Evolutionary conservation across 2,329 filamentous ascomycete species (phyloP).

Genomic region (Fusarium succisae): DNA sequence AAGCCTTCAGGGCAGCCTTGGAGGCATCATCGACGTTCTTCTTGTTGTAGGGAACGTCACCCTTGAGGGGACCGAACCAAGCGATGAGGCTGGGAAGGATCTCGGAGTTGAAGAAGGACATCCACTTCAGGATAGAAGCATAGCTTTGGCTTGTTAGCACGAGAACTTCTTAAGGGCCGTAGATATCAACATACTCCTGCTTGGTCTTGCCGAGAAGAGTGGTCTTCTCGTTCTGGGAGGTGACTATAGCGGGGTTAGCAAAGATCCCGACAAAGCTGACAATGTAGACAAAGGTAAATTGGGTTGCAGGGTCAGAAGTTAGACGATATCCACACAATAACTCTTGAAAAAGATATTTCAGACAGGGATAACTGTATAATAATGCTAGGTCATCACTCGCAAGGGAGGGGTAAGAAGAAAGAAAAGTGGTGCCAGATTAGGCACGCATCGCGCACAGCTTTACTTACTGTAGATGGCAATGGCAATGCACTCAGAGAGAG

Average conservation of each 20-base stretch:
- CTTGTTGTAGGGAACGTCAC: conserved; percentile 93
- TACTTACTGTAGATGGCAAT: conserved; percentile 97
- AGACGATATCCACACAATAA: conserved; percentile 85
- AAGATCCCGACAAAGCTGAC: conserved; percentile 35
- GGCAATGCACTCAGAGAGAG: conserved; percentile 88
- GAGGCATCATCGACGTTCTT: conserved; percentile 86
- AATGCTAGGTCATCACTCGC: conserved; percentile 77
- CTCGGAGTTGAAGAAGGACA: conserved; percentile 96
- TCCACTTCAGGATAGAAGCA: conserved; percentile 96
- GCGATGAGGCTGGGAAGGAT: conserved; percentile 75
- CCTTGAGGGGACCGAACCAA: conserved; percentile 90
- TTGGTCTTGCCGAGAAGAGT: conserved; percentile 99
- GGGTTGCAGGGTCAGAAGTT: conserved; percentile 75
- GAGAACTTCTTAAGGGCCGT: background rate
- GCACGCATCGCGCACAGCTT: conserved; percentile 5
- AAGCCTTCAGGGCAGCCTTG: conserved; percentile 73
- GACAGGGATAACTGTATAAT: conserved; percentile 98
- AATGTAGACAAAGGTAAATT: conserved; percentile 42
- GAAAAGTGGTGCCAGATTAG: conserved; percentile 44
- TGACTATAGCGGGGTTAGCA: conserved; percentile 70
- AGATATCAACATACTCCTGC: conserved; percentile 80
- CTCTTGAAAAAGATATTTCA: conserved; percentile 68
- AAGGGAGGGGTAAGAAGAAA: conserved; percentile 22
- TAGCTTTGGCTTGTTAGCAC: conserved; percentile 63
- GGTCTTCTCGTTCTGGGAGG: conserved; percentile 99